Conservation (phyloP, 768 basidiomycete species). For the Pleurotus eryngii region DNA sequence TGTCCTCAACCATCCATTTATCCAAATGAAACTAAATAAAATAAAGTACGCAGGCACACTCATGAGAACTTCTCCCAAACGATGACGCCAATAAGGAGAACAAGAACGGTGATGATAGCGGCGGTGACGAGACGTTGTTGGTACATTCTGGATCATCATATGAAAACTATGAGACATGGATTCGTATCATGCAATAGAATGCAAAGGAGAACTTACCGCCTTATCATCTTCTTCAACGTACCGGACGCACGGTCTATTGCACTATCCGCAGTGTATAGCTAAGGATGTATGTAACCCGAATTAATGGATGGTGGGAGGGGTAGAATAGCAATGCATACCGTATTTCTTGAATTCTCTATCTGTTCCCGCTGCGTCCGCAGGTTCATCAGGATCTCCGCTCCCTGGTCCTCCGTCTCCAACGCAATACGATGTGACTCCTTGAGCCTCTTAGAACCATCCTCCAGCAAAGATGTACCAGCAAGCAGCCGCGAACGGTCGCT, state of each 20-base stretch:
- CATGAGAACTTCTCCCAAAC: slow-evolving; percentile 72
- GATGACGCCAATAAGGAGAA: slow-evolving; percentile 79
- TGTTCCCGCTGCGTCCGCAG: slow-evolving; percentile 87
- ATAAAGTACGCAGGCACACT: slow-evolving; percentile 40
- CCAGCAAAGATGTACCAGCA: slow-evolving; percentile 71
- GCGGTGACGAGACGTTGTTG: slow-evolving; percentile 89
- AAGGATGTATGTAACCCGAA: neutral
- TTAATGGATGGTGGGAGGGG: neutral
- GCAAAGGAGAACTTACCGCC: slow-evolving; percentile 57
- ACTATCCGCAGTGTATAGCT: slow-evolving; percentile 85
- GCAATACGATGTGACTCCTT: slow-evolving; percentile 91
- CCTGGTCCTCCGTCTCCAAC: slow-evolving; percentile 94
- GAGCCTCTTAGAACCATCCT: slow-evolving; percentile 81
- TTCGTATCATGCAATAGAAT: slow-evolving; percentile 12
- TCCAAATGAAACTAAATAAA: slow-evolving; percentile 11
- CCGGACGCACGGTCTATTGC: slow-evolving; percentile 89
- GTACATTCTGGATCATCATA: slow-evolving; percentile 76
- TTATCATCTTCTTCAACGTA: slow-evolving; percentile 93
- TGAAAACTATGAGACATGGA: slow-evolving; percentile 30
- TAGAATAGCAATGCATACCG: slow-evolving; percentile 44
- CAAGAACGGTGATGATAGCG: slow-evolving; percentile 80
- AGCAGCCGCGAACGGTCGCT: slow-evolving; percentile 80
- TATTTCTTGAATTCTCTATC: slow-evolving; percentile 89
- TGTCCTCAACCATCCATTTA: slow-evolving; percentile 12
- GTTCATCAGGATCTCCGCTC: slow-evolving; percentile 86